Conservation (phyloP, 805 yeast species). For the Candida nanaspora region DNA sequence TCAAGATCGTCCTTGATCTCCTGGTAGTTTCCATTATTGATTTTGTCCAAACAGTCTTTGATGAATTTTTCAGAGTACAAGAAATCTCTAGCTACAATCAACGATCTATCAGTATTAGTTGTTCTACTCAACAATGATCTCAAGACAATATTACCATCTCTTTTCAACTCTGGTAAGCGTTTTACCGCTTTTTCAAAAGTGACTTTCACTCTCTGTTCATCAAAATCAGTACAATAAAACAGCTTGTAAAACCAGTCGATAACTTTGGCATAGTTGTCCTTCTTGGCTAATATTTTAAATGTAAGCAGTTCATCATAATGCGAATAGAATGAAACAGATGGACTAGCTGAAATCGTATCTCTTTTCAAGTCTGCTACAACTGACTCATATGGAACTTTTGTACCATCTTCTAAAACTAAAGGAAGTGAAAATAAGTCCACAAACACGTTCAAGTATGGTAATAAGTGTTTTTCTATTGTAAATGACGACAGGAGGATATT, state of each 20-base stretch:
- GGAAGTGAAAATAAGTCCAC: constrained; percentile 58
- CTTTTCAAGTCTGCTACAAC: constrained; percentile 69
- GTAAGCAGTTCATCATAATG: constrained; percentile 61
- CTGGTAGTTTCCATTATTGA: constrained; percentile 48
- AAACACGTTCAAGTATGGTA: constrained; percentile 61
- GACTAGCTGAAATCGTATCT: constrained; percentile 58
- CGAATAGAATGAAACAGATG: constrained; percentile 51
- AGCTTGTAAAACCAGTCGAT: constrained; percentile 71
- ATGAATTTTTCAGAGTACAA: constrained; percentile 56
- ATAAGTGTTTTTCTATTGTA: constrained; percentile 49
- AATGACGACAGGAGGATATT: constrained; percentile 53
- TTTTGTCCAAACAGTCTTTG: constrained; percentile 36
- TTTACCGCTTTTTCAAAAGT: constrained; percentile 56
- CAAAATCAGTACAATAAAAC: constrained; percentile 62
- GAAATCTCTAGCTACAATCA: constrained; percentile 59
- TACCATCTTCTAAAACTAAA: constrained; percentile 54
- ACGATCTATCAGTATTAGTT: constrained; percentile 48
- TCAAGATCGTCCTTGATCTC: constrained; percentile 45
- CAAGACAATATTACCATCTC: constrained; percentile 60
- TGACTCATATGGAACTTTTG: constrained; percentile 55
- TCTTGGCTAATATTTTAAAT: constrained; percentile 54
- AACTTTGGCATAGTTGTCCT: constrained; percentile 55
- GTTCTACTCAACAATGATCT: constrained; percentile 44
- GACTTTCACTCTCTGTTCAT: constrained; percentile 61
- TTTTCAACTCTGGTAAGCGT: constrained; percentile 52